Conservation (phyloP, 163 green algal genomes). For the Prototheca stagnorum region DNA sequence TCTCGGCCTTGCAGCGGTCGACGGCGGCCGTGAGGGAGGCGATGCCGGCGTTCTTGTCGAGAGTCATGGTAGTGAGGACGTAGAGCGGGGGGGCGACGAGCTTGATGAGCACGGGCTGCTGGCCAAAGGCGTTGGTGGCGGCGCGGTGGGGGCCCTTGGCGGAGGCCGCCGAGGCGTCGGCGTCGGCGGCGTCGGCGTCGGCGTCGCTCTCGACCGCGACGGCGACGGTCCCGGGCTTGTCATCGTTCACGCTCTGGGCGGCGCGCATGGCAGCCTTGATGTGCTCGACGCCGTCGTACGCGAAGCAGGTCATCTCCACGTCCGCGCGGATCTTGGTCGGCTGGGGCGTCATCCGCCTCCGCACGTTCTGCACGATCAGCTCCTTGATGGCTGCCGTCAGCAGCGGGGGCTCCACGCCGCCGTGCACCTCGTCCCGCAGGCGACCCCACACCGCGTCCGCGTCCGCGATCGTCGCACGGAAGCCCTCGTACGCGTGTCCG, state of each 20-base stretch:
- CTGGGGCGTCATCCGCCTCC: slow-evolving; percentile 88
- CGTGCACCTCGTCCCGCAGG: slow-evolving; percentile 34
- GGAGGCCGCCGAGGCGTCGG: slow-evolving; percentile 61
- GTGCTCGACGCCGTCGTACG: slow-evolving; percentile 91
- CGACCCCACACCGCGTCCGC: slow-evolving; percentile 43
- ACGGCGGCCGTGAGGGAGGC: slow-evolving; percentile 59
- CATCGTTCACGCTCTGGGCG: slow-evolving; percentile 45
- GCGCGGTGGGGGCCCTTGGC: too few species aligned
- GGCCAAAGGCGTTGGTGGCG: too few species aligned
- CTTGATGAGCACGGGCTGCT: slow-evolving; percentile 96
- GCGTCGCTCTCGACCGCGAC: neutral
- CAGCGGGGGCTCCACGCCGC: slow-evolving; percentile 26
- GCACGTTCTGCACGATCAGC: slow-evolving; percentile 84
- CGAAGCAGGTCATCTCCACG: slow-evolving; percentile 96
- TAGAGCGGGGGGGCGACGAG: slow-evolving; percentile 94
- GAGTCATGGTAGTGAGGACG: slow-evolving; percentile 87
- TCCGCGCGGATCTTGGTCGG: slow-evolving; percentile 96
- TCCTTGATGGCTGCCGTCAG: slow-evolving; percentile 61
- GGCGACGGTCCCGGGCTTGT: neutral
- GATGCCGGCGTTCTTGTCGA: slow-evolving; percentile 77
- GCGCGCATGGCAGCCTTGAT: slow-evolving; percentile 88
- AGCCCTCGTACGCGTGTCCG: slow-evolving; percentile 92
- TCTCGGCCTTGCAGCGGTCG: slow-evolving; percentile 47
- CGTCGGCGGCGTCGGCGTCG: slow-evolving; percentile 36
- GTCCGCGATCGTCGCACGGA: slow-evolving; percentile 70